Evolutionary conservation across 768 basidiomycete species (phyloP).

Genomic region (Neoboletus subvelutipes): DNA sequence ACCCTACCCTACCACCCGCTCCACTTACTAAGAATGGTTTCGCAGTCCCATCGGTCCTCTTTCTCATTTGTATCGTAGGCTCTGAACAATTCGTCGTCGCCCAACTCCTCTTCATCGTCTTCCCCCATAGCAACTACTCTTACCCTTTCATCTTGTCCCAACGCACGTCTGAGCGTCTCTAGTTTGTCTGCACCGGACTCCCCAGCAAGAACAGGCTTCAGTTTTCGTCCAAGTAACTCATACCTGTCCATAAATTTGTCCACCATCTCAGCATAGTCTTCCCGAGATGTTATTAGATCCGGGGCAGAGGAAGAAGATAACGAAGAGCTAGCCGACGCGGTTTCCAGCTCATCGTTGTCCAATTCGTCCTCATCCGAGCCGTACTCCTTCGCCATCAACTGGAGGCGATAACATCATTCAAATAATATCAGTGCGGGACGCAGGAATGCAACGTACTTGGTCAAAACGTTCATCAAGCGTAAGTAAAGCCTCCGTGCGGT

Average conservation of each 20-base stretch:
- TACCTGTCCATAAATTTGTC: slow-evolving; percentile 92
- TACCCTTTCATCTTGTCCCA: slow-evolving; percentile 69
- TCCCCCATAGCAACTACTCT: slow-evolving; percentile 42
- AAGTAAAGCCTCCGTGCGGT: slow-evolving; percentile 83
- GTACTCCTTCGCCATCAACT: slow-evolving; percentile 84
- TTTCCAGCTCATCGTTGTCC: slow-evolving; percentile 51
- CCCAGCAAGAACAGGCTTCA: slow-evolving; percentile 73
- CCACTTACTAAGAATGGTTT: slow-evolving; percentile 86
- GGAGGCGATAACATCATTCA: not conserved
- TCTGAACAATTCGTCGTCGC: slow-evolving; percentile 43
- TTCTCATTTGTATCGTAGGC: slow-evolving; percentile 44
- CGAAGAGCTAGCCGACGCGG: slow-evolving; percentile 36
- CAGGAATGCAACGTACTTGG: slow-evolving; percentile 55
- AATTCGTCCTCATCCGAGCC: slow-evolving; percentile 51
- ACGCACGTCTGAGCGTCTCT: slow-evolving; percentile 70
- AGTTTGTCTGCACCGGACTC: slow-evolving; percentile 77
- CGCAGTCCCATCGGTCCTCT: slow-evolving; percentile 91
- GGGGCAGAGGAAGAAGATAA: slow-evolving; percentile 62
- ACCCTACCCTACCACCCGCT: not conserved
- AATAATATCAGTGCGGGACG: not conserved
- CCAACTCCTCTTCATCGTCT: slow-evolving; percentile 48
- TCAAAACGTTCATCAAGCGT: slow-evolving; percentile 94
- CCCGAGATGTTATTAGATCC: slow-evolving; percentile 74
- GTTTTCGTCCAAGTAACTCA: slow-evolving; percentile 85
- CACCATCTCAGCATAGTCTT: slow-evolving; percentile 89